phyloP scores from a whole-genome alignment of 2,329 filamentous ascomycete genomes.

The Neofusicoccum parvum region DNA sequence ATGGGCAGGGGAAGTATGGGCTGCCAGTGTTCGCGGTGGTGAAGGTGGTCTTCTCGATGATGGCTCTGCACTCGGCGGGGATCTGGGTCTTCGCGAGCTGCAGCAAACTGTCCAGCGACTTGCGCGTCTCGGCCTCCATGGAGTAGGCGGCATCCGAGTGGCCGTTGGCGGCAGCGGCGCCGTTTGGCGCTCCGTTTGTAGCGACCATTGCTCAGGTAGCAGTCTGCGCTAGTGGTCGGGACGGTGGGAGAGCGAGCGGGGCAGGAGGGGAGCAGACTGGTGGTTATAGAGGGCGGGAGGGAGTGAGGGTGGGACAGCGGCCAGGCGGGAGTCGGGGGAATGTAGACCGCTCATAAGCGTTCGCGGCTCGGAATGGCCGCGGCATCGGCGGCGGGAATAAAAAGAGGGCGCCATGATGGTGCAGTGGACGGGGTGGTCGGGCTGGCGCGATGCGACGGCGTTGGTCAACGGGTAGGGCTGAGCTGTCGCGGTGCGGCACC shows the following conservation, averaged over 20 bases:
- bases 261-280: neutral
- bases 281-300: neutral
- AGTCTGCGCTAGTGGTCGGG: neutral
- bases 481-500: conserved; percentile 12
- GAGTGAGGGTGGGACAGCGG: too few relatives aligned
- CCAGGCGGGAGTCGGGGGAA: neutral
- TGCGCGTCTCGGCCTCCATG: conserved; percentile 37
- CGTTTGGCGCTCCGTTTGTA: neutral
- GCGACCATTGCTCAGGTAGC: neutral
- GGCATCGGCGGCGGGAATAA: conserved; percentile 1
- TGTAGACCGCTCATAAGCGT: neutral
- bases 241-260: neutral
- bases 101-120: conserved; percentile 37
- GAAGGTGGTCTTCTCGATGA: conserved; percentile 36
- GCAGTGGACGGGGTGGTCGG: conserved; percentile 1
- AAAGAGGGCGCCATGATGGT: conserved; percentile 8
- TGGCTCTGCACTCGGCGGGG: conserved; percentile 34
- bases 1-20: conserved; percentile 47
- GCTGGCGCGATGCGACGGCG: neutral
- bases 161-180: conserved; percentile 20
- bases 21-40: conserved; percentile 40
- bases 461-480: conserved; percentile 14
- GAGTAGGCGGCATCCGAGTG: conserved; percentile 27
- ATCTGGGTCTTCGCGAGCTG: conserved; percentile 36
- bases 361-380: neutral